Percentiles rank a stretch among this genome's conserved stretches.
These are phyloP conservation scores for Aspergillus floridensis DNA, from an alignment of 2,329 filamentous ascomycete species.

Conservation along the genomic window DNA sequence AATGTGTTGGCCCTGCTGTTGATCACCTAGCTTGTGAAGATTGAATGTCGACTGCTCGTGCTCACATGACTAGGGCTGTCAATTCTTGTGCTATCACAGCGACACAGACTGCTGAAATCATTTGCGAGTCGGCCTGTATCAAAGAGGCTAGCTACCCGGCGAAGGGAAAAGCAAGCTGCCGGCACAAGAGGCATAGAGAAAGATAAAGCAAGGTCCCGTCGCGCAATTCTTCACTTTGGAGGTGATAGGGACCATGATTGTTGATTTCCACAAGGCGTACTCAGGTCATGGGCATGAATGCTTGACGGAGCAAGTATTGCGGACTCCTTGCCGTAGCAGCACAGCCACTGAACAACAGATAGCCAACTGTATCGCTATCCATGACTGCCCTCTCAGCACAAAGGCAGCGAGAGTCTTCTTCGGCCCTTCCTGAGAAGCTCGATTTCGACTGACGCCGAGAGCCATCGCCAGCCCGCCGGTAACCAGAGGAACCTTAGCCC, in stretches of 20 bases:
- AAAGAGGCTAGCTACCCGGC: background rate
- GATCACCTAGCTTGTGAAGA: background rate
- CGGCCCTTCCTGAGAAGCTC: no score
- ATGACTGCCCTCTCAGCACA: no score
- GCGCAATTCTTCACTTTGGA: no score
- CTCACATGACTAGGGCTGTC: background rate
- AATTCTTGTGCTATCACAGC: background rate
- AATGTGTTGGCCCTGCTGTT: no score
- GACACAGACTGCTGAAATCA: background rate
- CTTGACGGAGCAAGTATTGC: background rate
- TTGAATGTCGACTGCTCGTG: background rate
- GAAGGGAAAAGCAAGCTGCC: background rate
- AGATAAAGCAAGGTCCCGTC: background rate
- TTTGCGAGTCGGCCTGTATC: background rate
- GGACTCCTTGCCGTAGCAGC: conserved; percentile 1
- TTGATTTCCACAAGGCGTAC: no score
- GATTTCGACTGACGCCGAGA: no score
- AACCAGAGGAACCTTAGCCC: no score
- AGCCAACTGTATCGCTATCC: background rate
- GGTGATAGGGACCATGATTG: no score
- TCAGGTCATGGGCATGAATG: background rate
- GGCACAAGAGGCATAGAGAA: background rate
- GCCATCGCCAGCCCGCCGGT: no score
- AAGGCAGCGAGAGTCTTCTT: no score
- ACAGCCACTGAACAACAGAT: background rate